Conservation (phyloP, 179 eudicot species). For the Actinidia arguta region DNA sequence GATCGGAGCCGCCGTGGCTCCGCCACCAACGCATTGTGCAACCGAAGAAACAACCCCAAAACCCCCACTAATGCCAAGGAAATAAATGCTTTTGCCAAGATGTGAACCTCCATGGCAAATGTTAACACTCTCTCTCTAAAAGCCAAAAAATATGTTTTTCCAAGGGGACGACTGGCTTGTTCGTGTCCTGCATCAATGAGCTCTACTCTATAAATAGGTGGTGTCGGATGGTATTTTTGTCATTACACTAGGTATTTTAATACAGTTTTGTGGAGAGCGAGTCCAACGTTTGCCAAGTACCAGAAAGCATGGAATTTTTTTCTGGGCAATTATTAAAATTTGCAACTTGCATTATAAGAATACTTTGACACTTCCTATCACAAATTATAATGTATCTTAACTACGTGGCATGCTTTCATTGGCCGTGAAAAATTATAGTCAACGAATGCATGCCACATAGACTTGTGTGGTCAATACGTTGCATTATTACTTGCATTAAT, state of each 20-base stretch:
- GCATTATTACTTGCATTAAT: too few species aligned
- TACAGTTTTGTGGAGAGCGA: neutral
- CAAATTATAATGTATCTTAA: too few species aligned
- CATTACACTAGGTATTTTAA: neutral
- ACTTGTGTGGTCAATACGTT: too few species aligned
- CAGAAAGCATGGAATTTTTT: too few species aligned
- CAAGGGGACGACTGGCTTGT: neutral
- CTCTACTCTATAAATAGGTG: neutral
- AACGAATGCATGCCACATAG: too few species aligned
- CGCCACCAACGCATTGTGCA: constrained; percentile 2
- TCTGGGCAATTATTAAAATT: too few species aligned
- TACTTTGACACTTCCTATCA: too few species aligned
- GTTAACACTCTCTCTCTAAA: neutral
- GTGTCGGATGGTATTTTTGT: neutral
- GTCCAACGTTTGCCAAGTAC: too few species aligned
- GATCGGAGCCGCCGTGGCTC: constrained; percentile 11
- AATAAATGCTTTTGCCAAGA: neutral
- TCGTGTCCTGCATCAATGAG: neutral
- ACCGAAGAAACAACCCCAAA: neutral
- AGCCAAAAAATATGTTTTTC: too few species aligned
- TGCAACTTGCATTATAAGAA: too few species aligned
- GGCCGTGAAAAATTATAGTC: too few species aligned
- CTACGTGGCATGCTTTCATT: too few species aligned
- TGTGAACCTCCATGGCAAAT: neutral
- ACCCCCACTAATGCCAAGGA: neutral